Evolutionary conservation across 129 eudicot species (phyloP), one percentile per base, ranked within the genome.

Genomic region (Lactuca sativa): DNA sequence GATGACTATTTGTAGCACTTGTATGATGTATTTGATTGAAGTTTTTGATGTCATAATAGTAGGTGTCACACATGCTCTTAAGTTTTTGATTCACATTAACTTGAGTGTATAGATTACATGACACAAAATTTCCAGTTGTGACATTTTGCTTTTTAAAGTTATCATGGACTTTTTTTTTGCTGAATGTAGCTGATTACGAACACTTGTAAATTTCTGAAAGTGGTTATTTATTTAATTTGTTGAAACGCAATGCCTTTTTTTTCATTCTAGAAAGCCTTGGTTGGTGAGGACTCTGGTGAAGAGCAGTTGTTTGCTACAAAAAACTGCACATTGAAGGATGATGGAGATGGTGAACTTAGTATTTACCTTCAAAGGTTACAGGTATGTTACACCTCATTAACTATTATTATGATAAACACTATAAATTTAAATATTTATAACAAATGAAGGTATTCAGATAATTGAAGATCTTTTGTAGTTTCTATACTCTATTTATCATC

Each of bases 221-320:
- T 15, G 33, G 54, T 54, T 52, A 10, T 31, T 53, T 41, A 10
- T 9, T 33, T 60, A 59, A 31, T 58, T 69, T 25, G 71, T 56
- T 73, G 64, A 54, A 61, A 33, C 54, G 34, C 49, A 59, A 48
- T 74, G 15, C 57, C 72, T 13, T 16, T 4, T 51, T 17, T 73
- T 34, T 73, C 16, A 53, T 62, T 78, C 49, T 86, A 92, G 97
- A 82, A 86, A 88, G 92, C 96, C 21, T 77, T 92, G 91, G 96
- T 92, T 64, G 97, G 97, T 62, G 97, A 92, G 72, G 92, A 84
- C 65, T 75, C 89, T 14, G 96, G 89, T 37, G 97, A 92, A 61
- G 96, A 88, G 63, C 96, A 84, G 74, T 96, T 92, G 63, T 92
- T 92, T 74, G 77, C 92, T 68, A 74, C 88, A 48, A 85, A 77